Base-by-base conservation (phyloP, 2,329 filamentous ascomycete species). In the Hymenoscyphus fraxineus region DNA sequence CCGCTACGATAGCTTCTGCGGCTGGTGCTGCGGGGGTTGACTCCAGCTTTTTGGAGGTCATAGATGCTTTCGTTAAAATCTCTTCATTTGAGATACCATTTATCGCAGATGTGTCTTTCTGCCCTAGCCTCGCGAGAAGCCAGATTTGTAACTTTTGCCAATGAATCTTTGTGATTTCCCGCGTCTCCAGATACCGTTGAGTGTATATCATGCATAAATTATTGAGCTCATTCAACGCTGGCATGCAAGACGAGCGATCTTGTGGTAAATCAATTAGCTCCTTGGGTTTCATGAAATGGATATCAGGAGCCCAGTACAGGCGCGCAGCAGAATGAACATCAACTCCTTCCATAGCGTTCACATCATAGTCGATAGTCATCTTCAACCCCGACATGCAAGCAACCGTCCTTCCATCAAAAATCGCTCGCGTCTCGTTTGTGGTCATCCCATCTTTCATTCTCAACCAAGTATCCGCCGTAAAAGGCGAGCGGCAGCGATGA, bases 231-330 rank as follows among this genome's bases (percentile, higher is more conserved):
- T 56, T 35, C 22, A 56, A 16, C 2, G 22, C 31, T 13, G 54
- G 22, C 54, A 22, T 47, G 40, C 31, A 41, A 6, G 12, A 16
- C 2, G n/a, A 44, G 31, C 9, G 27, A 10, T 41, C 39, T 32
- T 7, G 19, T 47, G 38, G 38, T 3, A 39, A 38, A 15, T 22
- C 31, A 31, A 60, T 22, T 22, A 60, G 22, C 4, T 38, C 19
- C 12, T 27, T 41, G 58, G 44, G 22, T 15, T 60, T 39, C 38
- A 60, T 44, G 58, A 60, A 60, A 12, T 60, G 19, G 27, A 60
- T 47, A 16, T 44, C 38, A n/a, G 58, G 58, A 41, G 22, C 38
- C 58, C 58, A 60, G 47, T 60, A 10, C 7, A 60, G 22, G 13
- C 58, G 38, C 3, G 58, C 58, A 15, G 58, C 58, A 32, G 39